Conservation (phyloP, 2,329 filamentous ascomycete genomes). For the Cercospora canescens region DNA sequence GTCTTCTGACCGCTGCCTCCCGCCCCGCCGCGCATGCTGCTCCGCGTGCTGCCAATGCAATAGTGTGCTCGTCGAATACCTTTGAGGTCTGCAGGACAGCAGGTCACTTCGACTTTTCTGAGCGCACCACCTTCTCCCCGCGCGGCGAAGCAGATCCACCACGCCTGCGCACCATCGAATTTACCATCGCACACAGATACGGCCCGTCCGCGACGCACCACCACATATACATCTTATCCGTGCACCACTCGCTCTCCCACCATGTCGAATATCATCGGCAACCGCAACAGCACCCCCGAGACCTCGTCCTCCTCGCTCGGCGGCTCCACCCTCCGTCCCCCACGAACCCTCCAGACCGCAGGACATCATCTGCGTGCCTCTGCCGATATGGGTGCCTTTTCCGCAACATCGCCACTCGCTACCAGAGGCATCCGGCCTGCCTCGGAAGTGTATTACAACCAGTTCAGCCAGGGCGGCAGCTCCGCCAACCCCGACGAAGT, state of each 20-base stretch:
- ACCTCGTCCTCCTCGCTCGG: conserved; percentile 74
- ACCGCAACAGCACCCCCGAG: conserved; percentile 97
- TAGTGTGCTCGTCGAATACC: conserved; percentile 50
- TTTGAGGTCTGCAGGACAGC: conserved; percentile 85
- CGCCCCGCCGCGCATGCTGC: not conserved
- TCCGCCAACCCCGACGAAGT: conserved; percentile 76
- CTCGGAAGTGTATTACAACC: conserved; percentile 89
- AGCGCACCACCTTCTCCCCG: conserved; percentile 8
- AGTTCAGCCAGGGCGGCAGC: conserved; percentile 65
- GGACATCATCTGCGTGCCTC: conserved; percentile 89
- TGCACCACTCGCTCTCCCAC: conserved; percentile 23
- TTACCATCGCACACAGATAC: conserved; percentile 13
- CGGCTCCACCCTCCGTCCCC: conserved; percentile 75
- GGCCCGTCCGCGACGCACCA: conserved; percentile 5
- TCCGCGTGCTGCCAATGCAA: not conserved
- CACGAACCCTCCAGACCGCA: conserved; percentile 59
- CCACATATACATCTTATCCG: conserved; percentile 7
- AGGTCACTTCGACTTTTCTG: conserved; percentile 57
- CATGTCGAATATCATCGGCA: conserved; percentile 58
- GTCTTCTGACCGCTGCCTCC: no score
- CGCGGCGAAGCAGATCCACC: not conserved
- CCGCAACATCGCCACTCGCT: conserved; percentile 63
- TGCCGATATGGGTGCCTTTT: conserved; percentile 88
- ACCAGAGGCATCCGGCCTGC: conserved; percentile 84
- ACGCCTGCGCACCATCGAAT: not conserved